A percentile compares a stretch with the other conserved stretches of the same genome.
Evolutionary conservation across 2,329 filamentous ascomycete species (phyloP).

Genomic region (Trichoderma simmonsii): DNA sequence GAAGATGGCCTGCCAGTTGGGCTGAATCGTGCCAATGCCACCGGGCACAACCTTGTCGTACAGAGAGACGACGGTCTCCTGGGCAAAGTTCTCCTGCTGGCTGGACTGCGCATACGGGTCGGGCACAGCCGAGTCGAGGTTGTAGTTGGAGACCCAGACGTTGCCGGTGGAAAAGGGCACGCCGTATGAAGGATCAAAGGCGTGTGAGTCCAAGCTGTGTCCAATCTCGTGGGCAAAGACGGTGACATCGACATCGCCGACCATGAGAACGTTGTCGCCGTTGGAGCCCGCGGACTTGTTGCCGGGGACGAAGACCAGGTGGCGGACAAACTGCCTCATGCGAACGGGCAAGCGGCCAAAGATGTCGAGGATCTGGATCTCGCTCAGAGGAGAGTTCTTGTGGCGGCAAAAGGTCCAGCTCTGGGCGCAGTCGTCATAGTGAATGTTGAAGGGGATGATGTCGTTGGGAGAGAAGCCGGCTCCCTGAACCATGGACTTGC

Average conservation of each 20-base stretch:
- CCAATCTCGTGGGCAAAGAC: slow-evolving; percentile 23
- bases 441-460: slow-evolving; percentile 27
- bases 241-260: slow-evolving; percentile 18
- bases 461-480: slow-evolving; percentile 20
- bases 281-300: neutral
- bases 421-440: slow-evolving; percentile 28
- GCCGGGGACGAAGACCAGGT: slow-evolving; percentile 26
- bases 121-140: slow-evolving; percentile 21
- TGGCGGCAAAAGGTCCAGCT: slow-evolving; percentile 34
- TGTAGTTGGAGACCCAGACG: slow-evolving; percentile 25
- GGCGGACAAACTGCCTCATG: slow-evolving; percentile 28
- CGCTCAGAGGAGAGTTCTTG: slow-evolving; percentile 24
- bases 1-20: slow-evolving; percentile 26
- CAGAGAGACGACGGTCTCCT: slow-evolving; percentile 25
- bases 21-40: slow-evolving; percentile 25
- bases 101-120: slow-evolving; percentile 23
- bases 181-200: slow-evolving; percentile 20
- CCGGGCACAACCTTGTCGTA: slow-evolving; percentile 29
- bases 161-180: neutral
- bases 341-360: slow-evolving; percentile 31
- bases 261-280: slow-evolving; percentile 23
- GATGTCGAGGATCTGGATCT: slow-evolving; percentile 27
- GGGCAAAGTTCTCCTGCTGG: slow-evolving; percentile 29
- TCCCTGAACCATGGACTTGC: slow-evolving; percentile 19
- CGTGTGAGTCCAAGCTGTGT: slow-evolving; percentile 24